Conservation (phyloP, 371 early-diverging fungal species). For the Saksenaea oblongispora region DNA sequence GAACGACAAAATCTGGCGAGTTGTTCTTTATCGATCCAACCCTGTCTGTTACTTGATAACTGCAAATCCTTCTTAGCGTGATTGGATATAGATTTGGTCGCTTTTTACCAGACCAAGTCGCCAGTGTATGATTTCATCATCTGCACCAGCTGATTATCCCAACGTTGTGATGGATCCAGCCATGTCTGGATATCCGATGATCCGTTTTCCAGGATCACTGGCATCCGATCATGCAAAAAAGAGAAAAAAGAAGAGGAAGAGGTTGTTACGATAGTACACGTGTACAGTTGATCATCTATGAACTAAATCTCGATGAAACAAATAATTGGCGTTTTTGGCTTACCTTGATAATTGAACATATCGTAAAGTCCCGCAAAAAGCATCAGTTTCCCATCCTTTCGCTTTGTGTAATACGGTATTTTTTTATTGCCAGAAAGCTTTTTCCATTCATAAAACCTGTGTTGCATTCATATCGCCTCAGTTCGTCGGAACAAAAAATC, state of each 20-base stretch:
- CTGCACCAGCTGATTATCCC: conserved; percentile 34
- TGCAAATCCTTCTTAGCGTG: conserved; percentile 18
- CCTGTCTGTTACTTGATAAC: conserved; percentile 44
- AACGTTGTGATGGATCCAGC: conserved; percentile 53
- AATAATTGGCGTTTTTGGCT: not conserved
- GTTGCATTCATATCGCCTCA: not conserved
- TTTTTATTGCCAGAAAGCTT: conserved; percentile 47
- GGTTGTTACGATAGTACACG: conserved; percentile 68
- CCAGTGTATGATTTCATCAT: conserved; percentile 60
- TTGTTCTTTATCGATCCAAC: conserved; percentile 44
- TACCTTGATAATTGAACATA: conserved; percentile 18
- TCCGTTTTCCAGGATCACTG: conserved; percentile 62
- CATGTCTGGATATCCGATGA: conserved; percentile 49
- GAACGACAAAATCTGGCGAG: conserved; percentile 44
- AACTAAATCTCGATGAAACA: not conserved
- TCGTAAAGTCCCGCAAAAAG: conserved; percentile 66
- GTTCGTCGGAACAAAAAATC: not conserved
- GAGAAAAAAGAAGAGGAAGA: conserved; percentile 42
- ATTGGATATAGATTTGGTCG: not conserved
- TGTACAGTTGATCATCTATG: conserved; percentile 18
- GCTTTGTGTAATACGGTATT: conserved; percentile 59
- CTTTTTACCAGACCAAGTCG: conserved; percentile 43
- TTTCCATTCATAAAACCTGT: conserved; percentile 78
- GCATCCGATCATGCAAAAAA: conserved; percentile 76
- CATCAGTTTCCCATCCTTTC: conserved; percentile 62